phyloP scores from a whole-genome alignment of 495 filamentous ascomycete genomes.

The Zalerion maritima region DNA sequence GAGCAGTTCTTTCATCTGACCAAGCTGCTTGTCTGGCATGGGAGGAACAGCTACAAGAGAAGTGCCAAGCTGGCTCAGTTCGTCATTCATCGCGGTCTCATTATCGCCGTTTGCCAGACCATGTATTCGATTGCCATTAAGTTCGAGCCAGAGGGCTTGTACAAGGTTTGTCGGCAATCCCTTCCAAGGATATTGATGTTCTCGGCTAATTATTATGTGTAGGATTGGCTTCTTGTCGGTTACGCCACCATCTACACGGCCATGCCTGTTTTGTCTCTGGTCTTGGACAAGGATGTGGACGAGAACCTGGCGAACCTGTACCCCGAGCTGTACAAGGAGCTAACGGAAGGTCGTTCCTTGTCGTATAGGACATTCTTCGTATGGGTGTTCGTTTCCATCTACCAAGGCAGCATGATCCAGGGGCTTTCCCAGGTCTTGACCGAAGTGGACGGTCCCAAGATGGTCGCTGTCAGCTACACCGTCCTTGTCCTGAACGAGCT shows the following conservation, averaged over 20 bases:
- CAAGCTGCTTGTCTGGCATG: constrained; percentile 96
- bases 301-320: constrained; percentile 87
- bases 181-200: not conserved
- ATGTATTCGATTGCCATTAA: constrained; percentile 87
- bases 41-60: constrained; percentile 90
- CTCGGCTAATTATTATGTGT: constrained; percentile 9
- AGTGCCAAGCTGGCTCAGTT: constrained; percentile 93
- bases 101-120: constrained; percentile 90
- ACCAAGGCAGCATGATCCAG: constrained; percentile 91
- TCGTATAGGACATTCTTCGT: constrained; percentile 90
- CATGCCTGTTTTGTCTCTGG: constrained; percentile 85
- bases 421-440: constrained; percentile 79
- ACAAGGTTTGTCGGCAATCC: constrained; percentile 39
- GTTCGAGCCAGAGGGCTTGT: constrained; percentile 87
- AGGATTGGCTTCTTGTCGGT: constrained; percentile 93
- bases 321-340: constrained; percentile 92
- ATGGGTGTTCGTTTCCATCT: constrained; percentile 91
- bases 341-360: constrained; percentile 70
- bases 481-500: constrained; percentile 89
- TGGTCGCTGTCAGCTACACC: constrained; percentile 87
- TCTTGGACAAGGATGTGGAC: constrained; percentile 89
- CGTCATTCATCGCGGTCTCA: constrained; percentile 92
- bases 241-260: constrained; percentile 97
- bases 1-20: constrained; percentile 92
- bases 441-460: constrained; percentile 48